A percentile compares a stretch with the other conserved stretches of the same genome.
These are phyloP conservation scores for Acanthamoeba triangularis DNA, from an alignment of 208 protist species.

Conservation along the genomic window DNA sequence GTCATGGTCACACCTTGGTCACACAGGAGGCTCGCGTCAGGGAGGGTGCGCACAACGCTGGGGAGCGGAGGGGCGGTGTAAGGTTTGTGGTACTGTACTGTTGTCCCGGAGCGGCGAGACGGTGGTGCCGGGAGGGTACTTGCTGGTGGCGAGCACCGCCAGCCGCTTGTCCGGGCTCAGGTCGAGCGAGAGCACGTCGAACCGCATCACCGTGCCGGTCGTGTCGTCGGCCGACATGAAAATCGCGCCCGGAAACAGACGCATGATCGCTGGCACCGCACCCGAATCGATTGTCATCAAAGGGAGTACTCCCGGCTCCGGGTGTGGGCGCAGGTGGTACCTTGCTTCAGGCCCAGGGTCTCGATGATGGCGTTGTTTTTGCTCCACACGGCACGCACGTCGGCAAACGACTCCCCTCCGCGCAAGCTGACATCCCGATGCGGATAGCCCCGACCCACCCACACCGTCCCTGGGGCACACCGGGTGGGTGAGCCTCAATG, in stretches of 20 bases:
- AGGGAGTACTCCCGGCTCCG: too few relatives aligned
- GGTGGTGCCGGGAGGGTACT: neutral
- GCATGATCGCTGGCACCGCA: conserved; percentile 20
- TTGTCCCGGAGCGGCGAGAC: conserved; percentile 6
- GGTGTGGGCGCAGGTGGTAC: neutral
- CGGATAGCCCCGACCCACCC: conserved; percentile 11
- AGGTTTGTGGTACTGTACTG: too few relatives aligned
- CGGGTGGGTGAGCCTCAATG: neutral
- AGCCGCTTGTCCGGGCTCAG: neutral
- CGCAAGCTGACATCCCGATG: neutral
- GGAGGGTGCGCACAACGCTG: too few relatives aligned
- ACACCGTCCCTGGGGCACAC: neutral
- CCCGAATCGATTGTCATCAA: too few relatives aligned
- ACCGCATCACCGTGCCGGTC: neutral
- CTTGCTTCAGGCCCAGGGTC: neutral
- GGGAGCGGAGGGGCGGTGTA: too few relatives aligned
- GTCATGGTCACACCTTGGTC: neutral
- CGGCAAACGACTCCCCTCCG: neutral
- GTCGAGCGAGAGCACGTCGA: conserved; percentile 5
- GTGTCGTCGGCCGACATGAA: neutral
- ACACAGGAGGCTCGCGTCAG: too few relatives aligned
- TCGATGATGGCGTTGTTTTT: conserved; percentile 56
- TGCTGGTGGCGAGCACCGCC: neutral
- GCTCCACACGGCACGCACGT: conserved; percentile 2
- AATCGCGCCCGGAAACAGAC: conserved; percentile 20